Conservation (phyloP, 495 filamentous ascomycete species). For the Hyaloscypha finlandica region DNA sequence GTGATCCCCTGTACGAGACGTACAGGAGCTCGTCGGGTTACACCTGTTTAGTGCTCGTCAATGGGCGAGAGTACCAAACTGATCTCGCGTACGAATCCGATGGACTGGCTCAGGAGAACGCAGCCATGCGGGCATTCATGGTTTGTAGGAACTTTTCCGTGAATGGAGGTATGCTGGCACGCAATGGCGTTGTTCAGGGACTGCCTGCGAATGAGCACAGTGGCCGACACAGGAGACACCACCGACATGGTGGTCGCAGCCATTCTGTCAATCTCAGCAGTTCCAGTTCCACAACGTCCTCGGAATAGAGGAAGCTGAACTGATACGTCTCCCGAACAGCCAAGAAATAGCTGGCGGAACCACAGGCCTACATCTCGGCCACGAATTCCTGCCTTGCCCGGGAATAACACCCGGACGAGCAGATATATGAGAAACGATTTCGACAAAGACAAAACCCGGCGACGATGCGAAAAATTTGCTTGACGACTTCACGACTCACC, state of each 20-base stretch:
- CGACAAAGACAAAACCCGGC: constrained; percentile 23
- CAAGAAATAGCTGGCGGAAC: constrained; percentile 26
- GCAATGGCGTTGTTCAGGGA: constrained; percentile 83
- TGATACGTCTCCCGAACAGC: constrained; percentile 29
- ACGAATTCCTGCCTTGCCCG: constrained; percentile 4
- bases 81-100: constrained; percentile 81
- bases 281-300: constrained; percentile 60
- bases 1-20: constrained; percentile 86
- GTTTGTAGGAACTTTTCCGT: constrained; percentile 98
- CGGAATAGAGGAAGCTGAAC: constrained; percentile 29
- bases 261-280: constrained; percentile 46
- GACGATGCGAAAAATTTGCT: constrained; percentile 23
- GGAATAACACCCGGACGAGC: constrained; percentile 8
- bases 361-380: constrained; percentile 27
- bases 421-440: constrained; percentile 15
- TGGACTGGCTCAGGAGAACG: constrained; percentile 85
- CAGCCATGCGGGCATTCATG: constrained; percentile 95
- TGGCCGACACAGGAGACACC: constrained; percentile 45
- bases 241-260: constrained; percentile 37
- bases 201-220: constrained; percentile 64
- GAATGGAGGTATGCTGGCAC: constrained; percentile 90
- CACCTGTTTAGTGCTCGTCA: constrained; percentile 90
- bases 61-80: constrained; percentile 94
- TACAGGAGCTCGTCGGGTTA: constrained; percentile 73
- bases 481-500: constrained; percentile 23